These are phyloP conservation scores for Flaveria sonorensis DNA, from an alignment of 129 eudicot species.

Conservation along the genomic window DNA sequence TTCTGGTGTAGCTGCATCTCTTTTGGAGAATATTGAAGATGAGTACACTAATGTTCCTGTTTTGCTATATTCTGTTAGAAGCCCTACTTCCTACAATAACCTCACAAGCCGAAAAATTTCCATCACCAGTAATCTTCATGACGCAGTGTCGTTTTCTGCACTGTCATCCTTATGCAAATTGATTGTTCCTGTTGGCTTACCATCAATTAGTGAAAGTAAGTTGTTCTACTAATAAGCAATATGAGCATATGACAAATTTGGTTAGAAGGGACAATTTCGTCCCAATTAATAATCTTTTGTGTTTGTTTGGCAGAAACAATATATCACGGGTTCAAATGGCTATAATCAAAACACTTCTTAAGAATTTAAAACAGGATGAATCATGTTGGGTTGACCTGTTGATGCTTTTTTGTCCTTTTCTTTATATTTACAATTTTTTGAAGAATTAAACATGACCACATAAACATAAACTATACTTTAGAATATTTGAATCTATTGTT, in stretches of 20 bases:
- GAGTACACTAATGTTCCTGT: conserved; percentile 81
- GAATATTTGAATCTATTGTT: neutral
- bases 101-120: conserved; percentile 41
- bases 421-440: neutral
- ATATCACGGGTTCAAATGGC: neutral
- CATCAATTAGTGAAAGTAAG: conserved; percentile 69
- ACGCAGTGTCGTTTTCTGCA: conserved; percentile 80
- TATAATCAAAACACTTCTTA: neutral
- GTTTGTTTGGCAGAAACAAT: neutral
- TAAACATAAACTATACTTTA: neutral
- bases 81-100: conserved; percentile 46
- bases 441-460: neutral
- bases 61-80: conserved; percentile 63
- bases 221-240: neutral
- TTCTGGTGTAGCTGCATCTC: conserved; percentile 76
- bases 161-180: conserved; percentile 70
- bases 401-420: neutral
- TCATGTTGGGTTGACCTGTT: neutral
- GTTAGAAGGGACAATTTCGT: neutral
- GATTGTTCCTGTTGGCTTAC: conserved; percentile 80
- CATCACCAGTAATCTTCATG: conserved; percentile 60
- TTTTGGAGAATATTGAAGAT: conserved; percentile 79
- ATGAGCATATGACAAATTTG: neutral
- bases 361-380: neutral
- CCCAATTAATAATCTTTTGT: neutral